Evolutionary conservation across 257 asterid genomes (phyloP).

Genomic region (Echium plantagineum): DNA sequence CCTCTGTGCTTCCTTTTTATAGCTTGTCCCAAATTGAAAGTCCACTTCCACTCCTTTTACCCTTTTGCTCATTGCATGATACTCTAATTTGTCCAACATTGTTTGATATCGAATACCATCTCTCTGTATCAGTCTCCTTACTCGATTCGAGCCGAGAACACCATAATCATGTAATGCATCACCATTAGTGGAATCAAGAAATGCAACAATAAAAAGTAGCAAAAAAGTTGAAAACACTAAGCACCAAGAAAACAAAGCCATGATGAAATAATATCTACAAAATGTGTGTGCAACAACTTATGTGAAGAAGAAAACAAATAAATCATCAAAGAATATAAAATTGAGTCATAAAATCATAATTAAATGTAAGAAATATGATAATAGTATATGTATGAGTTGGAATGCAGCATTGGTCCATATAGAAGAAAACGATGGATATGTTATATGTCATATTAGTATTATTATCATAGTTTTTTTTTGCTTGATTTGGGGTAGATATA

Average conservation of each 20-base stretch:
- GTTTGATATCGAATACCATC: constrained; percentile 1
- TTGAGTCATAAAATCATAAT: background rate
- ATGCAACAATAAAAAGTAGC: background rate
- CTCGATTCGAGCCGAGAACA: background rate
- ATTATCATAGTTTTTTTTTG: background rate
- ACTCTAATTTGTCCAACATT: constrained; percentile 14
- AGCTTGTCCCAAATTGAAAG: background rate
- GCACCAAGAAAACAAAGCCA: background rate
- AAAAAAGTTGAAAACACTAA: background rate
- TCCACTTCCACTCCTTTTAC: constrained; percentile 3
- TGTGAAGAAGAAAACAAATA: background rate
- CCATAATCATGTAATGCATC: background rate
- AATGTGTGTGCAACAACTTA: background rate
- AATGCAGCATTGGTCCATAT: background rate
- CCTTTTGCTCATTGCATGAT: background rate
- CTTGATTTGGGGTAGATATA: background rate
- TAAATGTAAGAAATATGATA: background rate
- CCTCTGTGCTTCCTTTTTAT: background rate
- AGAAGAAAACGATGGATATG: background rate
- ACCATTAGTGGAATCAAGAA: background rate
- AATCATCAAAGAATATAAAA: too few relatives aligned
- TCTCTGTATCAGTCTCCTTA: constrained; percentile 5
- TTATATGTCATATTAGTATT: too few relatives aligned
- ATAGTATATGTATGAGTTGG: background rate
- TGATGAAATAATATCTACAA: background rate